Base-by-base conservation (phyloP, 1,284 basidiomycete genomes). In the Ustilago vetiveriae region DNA sequence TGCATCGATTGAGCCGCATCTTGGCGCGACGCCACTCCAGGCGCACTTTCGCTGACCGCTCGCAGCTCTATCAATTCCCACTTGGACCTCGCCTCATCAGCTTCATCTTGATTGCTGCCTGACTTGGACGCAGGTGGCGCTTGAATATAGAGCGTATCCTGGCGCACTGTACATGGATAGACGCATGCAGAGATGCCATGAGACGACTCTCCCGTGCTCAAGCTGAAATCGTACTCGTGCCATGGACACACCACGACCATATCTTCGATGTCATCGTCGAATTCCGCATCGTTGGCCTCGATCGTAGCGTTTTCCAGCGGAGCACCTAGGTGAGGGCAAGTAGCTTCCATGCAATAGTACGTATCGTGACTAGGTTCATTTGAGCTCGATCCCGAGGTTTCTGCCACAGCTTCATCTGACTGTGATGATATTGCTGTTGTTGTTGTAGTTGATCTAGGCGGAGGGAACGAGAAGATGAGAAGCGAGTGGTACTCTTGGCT, bases 311-410 rank as follows among this genome's bases (percentile, higher is more conserved):
- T 89, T 27, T 89, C 90, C 76, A 92, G 85, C 46, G 92, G 90
- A 6, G 90, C 91, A 2, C 90, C 91, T 3, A 92, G 85, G 83
- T 93, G 92, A 0, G 91, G 91, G 78, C 92, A 92, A 10, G 86
- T 87, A 8, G 90, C 88, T 81, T 92, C 91, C 91, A 94, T 92
- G 39, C 88, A 89, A 78, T 92, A 92, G 46, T 54, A 80, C 0
- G 62, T 57, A 19, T 65, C 54, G 19, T 57, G 49, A 6, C 32
- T 42, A 8, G 58, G 52, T 4, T 26, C n/a, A 7, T 42, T 48
- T 6, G 45, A 42, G 27, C 48, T 30, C 10, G 41, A 30, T 10
- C 41, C 32, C 3, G 48, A 27, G 39, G n/a, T 27, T 19, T n/a
- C 11, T 21, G 26, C 17, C 14, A n/a, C n/a, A n/a, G n/a, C n/a